Base-by-base conservation (phyloP, 2,329 filamentous ascomycete species). In the Diaporthe nobilis region DNA sequence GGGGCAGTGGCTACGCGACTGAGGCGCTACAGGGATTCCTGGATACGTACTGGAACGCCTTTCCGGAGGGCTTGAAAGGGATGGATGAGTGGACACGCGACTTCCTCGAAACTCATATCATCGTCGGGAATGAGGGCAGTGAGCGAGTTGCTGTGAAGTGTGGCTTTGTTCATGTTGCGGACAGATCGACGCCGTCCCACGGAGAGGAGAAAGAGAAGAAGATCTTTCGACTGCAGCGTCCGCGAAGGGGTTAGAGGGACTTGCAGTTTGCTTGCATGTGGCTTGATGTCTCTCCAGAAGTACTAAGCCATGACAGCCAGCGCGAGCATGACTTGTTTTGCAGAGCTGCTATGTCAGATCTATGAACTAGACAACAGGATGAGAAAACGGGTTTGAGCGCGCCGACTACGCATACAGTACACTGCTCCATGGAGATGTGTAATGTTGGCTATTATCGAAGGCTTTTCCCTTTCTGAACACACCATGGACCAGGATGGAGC, bases 101-200 rank as follows among this genome's bases (percentile, higher is more conserved):
- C 37, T 51, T 51, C n/a, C 31, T 72, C 44, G 70, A 72, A 17
- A 51, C 70, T 22, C 71, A 63, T 63, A 42, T 72, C 3, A 51
- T 63, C 13, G 53, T 63, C n/a, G 71, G 57, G 6, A 72, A 72
- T 12, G 57, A 55, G 4, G 57, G 71, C 15, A 72, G 71, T 61
- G 71, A 72, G 37, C n/a, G 31, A 4, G 71, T 72, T 12, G 71
- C 71, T 72, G 60, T 22, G 1, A 72, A 72, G 37, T 72, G 71
- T 55, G 71, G 71, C 44, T 72, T 72, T 31, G 44, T 72, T 1
- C 71, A 72, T 63, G 57, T 72, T 28, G 49, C 44, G 3, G 47
- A 72, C 42, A 61, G 71, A 20, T 72, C 49, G 17, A 55, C 71
- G 12, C 42, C 44, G n/a, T 63, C 71, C 2, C 71, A 72, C 20